A percentile compares a stretch with the other conserved stretches of the same genome.
Conservation (phyloP, 192 early-diverging fungal genomes). For the Podila clonocystis region DNA sequence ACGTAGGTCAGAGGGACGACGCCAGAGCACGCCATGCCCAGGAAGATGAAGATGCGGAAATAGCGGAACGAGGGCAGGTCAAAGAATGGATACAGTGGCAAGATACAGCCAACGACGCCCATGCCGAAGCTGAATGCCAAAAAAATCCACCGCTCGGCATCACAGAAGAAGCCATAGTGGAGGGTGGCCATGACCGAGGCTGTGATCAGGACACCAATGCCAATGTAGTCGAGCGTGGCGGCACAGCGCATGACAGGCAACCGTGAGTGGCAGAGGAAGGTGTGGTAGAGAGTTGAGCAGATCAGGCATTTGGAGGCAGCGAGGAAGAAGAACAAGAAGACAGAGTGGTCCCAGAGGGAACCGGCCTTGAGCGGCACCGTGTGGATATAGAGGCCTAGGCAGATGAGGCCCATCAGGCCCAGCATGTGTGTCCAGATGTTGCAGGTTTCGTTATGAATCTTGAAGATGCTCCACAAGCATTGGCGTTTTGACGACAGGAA, state of each 20-base stretch:
- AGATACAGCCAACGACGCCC: conserved; percentile 57
- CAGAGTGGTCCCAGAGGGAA: conserved; percentile 41
- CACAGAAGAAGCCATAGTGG: conserved; percentile 70
- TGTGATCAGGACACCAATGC: conserved; percentile 69
- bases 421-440: conserved; percentile 76
- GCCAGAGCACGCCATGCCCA: conserved; percentile 61
- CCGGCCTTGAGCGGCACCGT: conserved; percentile 35
- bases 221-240: conserved; percentile 73
- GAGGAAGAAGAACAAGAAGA: conserved; percentile 65
- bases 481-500: conserved; percentile 58
- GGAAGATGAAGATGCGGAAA: conserved; percentile 65
- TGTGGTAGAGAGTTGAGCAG: conserved; percentile 69
- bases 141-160: conserved; percentile 60
- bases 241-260: conserved; percentile 61
- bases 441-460: conserved; percentile 73
- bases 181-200: conserved; percentile 65
- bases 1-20: conserved; percentile 62
- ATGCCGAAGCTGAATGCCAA: conserved; percentile 53
- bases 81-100: conserved; percentile 66
- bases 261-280: conserved; percentile 67
- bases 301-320: conserved; percentile 68
- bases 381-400: conserved; percentile 59
- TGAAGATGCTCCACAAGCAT: conserved; percentile 68
- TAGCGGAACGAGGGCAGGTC: conserved; percentile 61
- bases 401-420: conserved; percentile 64